Evolutionary conservation across 805 yeast genomes (phyloP).

Genomic region (Sugiyamaella mastotermitis): DNA sequence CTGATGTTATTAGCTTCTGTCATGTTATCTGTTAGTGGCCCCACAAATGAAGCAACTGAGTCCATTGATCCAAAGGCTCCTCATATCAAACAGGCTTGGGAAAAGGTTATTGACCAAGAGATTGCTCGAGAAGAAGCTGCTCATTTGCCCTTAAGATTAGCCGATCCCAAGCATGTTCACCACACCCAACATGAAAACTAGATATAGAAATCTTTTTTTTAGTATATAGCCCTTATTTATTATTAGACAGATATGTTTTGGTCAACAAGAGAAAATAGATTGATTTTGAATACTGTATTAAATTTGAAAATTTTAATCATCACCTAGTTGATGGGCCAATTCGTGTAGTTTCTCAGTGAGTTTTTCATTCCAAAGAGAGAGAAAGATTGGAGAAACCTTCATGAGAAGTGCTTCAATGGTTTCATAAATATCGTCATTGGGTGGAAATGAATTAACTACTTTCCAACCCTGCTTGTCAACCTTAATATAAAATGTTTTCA

Average conservation of each 20-base stretch:
- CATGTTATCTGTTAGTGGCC: conserved; percentile 48
- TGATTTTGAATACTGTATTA: too few relatives aligned
- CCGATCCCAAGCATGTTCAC: conserved; percentile 5
- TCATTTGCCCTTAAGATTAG: conserved; percentile 15
- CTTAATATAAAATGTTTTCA: too few relatives aligned
- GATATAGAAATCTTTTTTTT: too few relatives aligned
- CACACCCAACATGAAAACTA: not conserved
- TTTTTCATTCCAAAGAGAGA: conserved; percentile 17
- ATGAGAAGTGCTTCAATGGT: conserved; percentile 29
- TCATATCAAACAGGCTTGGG: conserved; percentile 36
- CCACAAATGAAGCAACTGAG: conserved; percentile 26
- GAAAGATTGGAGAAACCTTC: conserved; percentile 23
- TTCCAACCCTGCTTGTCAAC: too few relatives aligned
- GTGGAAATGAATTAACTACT: too few relatives aligned
- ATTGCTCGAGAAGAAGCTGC: conserved; percentile 28
- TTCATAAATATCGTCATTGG: conserved; percentile 19
- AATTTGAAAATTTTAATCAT: not conserved
- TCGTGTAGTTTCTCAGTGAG: conserved; percentile 8
- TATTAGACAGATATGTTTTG: too few relatives aligned
- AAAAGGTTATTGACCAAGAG: conserved; percentile 41
- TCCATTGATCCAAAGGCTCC: conserved; percentile 34
- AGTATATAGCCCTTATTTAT: too few relatives aligned
- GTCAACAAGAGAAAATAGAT: too few relatives aligned
- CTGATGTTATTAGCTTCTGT: conserved; percentile 63
- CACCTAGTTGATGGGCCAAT: not conserved